A percentile compares a stretch with the other conserved stretches of the same genome.
Conservation (phyloP, 2,329 filamentous ascomycete genomes). For the Fusarium sp. region DNA sequence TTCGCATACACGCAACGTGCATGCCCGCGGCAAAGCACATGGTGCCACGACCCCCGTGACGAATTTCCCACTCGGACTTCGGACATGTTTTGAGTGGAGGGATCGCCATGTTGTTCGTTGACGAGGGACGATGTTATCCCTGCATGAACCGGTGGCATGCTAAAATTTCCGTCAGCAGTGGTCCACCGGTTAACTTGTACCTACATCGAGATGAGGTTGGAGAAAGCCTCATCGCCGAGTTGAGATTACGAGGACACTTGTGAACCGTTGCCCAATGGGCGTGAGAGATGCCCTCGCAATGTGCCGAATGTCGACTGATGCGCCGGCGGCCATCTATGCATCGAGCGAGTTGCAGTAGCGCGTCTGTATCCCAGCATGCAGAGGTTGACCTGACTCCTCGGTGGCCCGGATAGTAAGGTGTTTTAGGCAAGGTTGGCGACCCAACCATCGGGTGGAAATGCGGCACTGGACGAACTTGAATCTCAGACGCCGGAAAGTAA, state of each 20-base stretch:
- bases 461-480: background rate
- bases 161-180: constrained; percentile 6
- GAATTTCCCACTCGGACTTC: constrained; percentile 1
- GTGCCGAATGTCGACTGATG: constrained; percentile 19
- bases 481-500: background rate
- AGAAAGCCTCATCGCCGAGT: constrained; percentile 15
- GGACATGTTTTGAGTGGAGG: background rate
- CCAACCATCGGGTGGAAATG: constrained; percentile 2
- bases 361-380: constrained; percentile 7
- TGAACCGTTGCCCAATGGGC: constrained; percentile 13
- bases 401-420: constrained; percentile 14
- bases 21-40: constrained; percentile 10
- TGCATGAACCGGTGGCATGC: constrained; percentile 29
- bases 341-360: constrained; percentile 27
- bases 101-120: constrained; percentile 15
- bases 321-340: constrained; percentile 16
- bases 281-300: background rate
- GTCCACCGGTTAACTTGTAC: background rate
- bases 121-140: constrained; percentile 4
- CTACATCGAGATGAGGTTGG: background rate
- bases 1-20: background rate
- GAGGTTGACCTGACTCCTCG: constrained; percentile 11
- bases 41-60: constrained; percentile 6
- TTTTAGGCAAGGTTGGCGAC: background rate
- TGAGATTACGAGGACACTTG: constrained; percentile 9